Base-by-base conservation (phyloP, 1,284 basidiomycete species). In the Ceratorhiza oryzae-sativae region DNA sequence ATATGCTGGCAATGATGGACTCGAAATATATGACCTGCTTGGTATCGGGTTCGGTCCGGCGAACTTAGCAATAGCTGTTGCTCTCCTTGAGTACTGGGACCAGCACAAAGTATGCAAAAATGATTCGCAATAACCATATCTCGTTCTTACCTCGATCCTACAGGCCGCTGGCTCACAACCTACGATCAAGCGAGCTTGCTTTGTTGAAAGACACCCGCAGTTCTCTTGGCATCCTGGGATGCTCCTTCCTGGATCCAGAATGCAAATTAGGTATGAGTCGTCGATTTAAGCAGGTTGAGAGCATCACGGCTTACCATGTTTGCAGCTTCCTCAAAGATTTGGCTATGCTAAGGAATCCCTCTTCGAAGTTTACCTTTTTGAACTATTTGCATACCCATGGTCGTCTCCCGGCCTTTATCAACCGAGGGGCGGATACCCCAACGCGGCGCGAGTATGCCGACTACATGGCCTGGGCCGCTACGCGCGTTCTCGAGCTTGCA, bases 291-390 rank as follows among this genome's bases (percentile, higher is more conserved):
- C 25, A 71, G 34, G 46, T 20, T 1, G 13, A n/a, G n/a, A n/a
- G n/a, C n/a, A n/a, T n/a, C 2, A 2, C 58, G 60, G 67, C 73
- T 76, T 75, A 76, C 73, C 32, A 73, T 36, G 20, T 25, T 51
- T 59, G 36, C 70, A 87, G 83, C 79, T 87, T 86, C 76, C 82
- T 88, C 75, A 88, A 88, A 77, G 87, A 88, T 76, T 80, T 88
- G 1, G 87, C 85, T 1, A 88, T 86, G 0, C 79, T 88, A 23
- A 82, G 87, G 41, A 84, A 84, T 71, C 87, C 87, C 12, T 79
- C 81, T 68, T 87, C 86, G 12, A 82, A 83, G n/a, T 83, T 86
- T 75, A 86, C 86, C 15, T 88, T 88, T 80, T 77, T 88, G 55
- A 80, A 83, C 41, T 88, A 88, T 78, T 80, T 88, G 51, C 84